Evolutionary conservation across 192 early-diverging fungal species (phyloP), one percentile per base, ranked within the genome.

Genomic region (Diversispora eburnea): DNA sequence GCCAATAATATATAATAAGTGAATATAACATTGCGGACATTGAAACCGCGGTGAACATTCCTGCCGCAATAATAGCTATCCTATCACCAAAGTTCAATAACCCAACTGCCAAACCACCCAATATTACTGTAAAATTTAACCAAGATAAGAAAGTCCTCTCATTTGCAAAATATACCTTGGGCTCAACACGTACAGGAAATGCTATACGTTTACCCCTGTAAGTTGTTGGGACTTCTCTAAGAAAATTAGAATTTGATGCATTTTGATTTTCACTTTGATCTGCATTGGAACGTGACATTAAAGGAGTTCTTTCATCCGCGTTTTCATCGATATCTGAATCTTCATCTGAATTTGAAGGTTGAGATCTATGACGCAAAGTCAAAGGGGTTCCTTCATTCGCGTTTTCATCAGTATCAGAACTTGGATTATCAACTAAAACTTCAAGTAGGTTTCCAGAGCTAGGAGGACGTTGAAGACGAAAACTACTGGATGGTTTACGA

Each of bases 151-250:
- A 95, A 4, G 95, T 97, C 42, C 95, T 87, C 77, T 97, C 95
- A 76, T 97, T 97, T 39, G 94, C 94, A 84, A 97, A 96, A 77
- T 85, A 96, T 55, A 95, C 90, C 77, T 97, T 97, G 67, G 93
- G 93, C 54, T 93, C 90, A 1, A 91, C 86, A 15, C 87, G 85
- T 22, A 89, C 86, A n/a, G 88, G 82, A 4, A 86, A 81, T 8
- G 82, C 86, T 47, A 90, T 87, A 77, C 80, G 86, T 75, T 86
- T 87, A 55, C 78, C 80, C 5, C 72, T 79, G 19, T 63, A 76
- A 8, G 72, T 74, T 48, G 68, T 73, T 19, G 74, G 58, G 76
- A 82, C 5, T 68, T 77, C 4, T 52, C 10, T 17, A 12, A 17
- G 10, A 52, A 12, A 70, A 60, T 64, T 45, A n/a, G 48, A 71